Evolutionary conservation across 2,329 filamentous ascomycete genomes (phyloP).

Genomic region (Colletotrichum sp.): DNA sequence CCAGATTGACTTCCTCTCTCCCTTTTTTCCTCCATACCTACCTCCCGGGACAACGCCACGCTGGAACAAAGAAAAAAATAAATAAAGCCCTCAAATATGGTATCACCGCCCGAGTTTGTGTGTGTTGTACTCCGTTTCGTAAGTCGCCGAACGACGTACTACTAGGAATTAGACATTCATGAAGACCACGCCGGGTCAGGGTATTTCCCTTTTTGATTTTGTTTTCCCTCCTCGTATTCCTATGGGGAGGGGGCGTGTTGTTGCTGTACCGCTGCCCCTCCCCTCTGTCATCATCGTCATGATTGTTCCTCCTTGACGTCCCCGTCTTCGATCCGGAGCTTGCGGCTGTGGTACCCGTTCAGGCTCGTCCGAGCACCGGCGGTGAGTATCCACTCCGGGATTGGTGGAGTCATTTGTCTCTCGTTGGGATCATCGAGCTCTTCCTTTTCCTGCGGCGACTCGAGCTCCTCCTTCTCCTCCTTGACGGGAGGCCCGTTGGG

Average conservation of each 20-base stretch:
- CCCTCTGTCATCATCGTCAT: conserved; percentile 14
- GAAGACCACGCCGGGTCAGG: conserved; percentile 18
- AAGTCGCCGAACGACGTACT: neutral
- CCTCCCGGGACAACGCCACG: conserved; percentile 16
- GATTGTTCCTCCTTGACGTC: conserved; percentile 26
- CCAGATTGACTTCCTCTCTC: neutral
- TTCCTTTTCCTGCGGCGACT: conserved; percentile 21
- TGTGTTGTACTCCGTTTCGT: conserved; percentile 1
- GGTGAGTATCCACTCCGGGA: conserved; percentile 66
- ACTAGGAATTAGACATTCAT: conserved; percentile 23
- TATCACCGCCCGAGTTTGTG: conserved; percentile 19
- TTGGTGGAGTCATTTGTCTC: conserved; percentile 62
- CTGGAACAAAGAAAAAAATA: conserved; percentile 14
- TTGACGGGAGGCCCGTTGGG: conserved; percentile 21
- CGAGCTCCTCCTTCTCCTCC: conserved; percentile 28
- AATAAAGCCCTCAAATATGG: conserved; percentile 19
- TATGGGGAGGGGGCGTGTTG: neutral
- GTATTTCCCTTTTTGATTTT: neutral
- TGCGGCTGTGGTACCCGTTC: conserved; percentile 49
- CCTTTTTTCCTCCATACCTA: neutral
- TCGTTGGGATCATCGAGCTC: conserved; percentile 29
- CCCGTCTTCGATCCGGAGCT: conserved; percentile 27
- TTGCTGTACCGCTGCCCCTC: neutral
- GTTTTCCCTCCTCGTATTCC: neutral
- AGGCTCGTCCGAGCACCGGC: conserved; percentile 57